Conservation (phyloP, 2,329 filamentous ascomycete species). For the Aaosphaeria arxii region DNA sequence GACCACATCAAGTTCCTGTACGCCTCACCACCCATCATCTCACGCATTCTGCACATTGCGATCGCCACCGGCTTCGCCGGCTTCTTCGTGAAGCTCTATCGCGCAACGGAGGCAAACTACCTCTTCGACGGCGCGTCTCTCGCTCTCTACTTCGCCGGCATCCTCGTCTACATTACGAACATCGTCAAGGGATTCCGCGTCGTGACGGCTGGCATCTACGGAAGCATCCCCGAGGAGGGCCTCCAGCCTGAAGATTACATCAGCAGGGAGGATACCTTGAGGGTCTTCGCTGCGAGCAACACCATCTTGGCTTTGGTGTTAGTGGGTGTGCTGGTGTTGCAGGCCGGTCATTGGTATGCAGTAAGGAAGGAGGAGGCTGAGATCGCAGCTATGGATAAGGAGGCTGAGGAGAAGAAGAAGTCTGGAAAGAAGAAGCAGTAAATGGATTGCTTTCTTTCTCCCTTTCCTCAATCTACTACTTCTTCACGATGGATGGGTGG, state of each 20-base stretch:
- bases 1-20: slow-evolving; percentile 88
- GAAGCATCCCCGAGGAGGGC: slow-evolving; percentile 39
- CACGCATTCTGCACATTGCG: slow-evolving; percentile 90
- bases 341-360: slow-evolving; percentile 98
- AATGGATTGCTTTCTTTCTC: not conserved
- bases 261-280: slow-evolving; percentile 81
- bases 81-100: slow-evolving; percentile 93
- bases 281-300: slow-evolving; percentile 90
- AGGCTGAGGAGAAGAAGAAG: slow-evolving; percentile 48
- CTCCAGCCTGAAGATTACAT: slow-evolving; percentile 61
- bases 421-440: slow-evolving; percentile 36
- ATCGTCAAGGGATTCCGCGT: slow-evolving; percentile 92
- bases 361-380: slow-evolving; percentile 90
- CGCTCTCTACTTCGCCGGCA: slow-evolving; percentile 76
- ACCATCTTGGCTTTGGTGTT: slow-evolving; percentile 92
- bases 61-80: slow-evolving; percentile 83
- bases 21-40: slow-evolving; percentile 85
- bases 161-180: slow-evolving; percentile 92
- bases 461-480: too few relatives aligned
- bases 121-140: slow-evolving; percentile 80
- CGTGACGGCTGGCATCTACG: slow-evolving; percentile 70
- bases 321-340: slow-evolving; percentile 85
- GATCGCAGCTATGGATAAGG: slow-evolving; percentile 61
- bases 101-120: slow-evolving; percentile 88
- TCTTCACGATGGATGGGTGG: too few relatives aligned